Evolutionary conservation across 108 stramenopile genomes (phyloP), one percentile per base, ranked within the genome.

Genomic region (Fragilaria crotonensis): DNA sequence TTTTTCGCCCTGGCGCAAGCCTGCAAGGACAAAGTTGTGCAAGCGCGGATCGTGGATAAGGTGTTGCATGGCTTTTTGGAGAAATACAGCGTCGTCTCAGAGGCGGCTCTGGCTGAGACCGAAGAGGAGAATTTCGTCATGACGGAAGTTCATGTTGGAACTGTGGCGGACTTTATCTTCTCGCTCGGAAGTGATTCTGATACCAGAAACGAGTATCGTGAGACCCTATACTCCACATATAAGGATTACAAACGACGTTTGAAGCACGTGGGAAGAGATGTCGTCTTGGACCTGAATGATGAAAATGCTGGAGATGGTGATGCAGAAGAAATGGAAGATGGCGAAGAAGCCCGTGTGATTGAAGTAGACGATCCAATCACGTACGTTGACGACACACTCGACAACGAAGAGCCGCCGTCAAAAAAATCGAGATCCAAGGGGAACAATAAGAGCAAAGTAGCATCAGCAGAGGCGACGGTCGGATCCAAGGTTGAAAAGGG

Each of bases 81-180:
- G 5, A 67, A 88, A 48, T 85, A 88, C 62, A 84, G 84, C 54
- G 62, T 84, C 48, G 75, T 90, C 11, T 60, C 66, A 52, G 78
- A 79, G 1, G 50, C 30, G 4, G 72, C 68, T 20, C 48, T 70
- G 5, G 48, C 74, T 7, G 66, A 73, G 18, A 78, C 69, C 32
- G 51, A 71, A 9, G 54, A 59, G 28, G 57, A n/a, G 5, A 28
- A 47, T 14, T 57, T 80, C 33, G 66, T 80, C 20, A 72, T 91
- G 20, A 57, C 75, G 3, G 76, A 90, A 44, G 94, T 92, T 20
- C 90, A 95, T 58, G 89, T 95, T 17, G 84, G 82, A 21, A 88
- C 70, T 20, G 77, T 95, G 18, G 84, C 82, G 3, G 64, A 86
- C 25, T 90, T 90, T 60, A 71, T 95, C 14, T 95, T 95, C 64